These are phyloP conservation scores for Aegilops longissima DNA, from an alignment of 176 grass and related monocot genomes.

Conservation along the genomic window DNA sequence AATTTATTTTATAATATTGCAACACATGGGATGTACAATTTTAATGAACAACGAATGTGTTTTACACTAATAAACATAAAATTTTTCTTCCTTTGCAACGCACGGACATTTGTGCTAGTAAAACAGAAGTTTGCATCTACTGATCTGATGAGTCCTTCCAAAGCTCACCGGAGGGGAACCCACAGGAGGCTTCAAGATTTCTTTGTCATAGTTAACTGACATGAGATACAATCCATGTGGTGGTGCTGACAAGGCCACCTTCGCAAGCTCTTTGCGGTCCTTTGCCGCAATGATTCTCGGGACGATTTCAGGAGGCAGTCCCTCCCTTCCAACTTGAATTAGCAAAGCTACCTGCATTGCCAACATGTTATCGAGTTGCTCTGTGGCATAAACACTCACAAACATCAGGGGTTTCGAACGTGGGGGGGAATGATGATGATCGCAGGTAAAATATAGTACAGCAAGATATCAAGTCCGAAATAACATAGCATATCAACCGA, in stretches of 20 bases:
- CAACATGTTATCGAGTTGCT: constrained; percentile 1
- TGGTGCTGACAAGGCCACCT: constrained; percentile 70
- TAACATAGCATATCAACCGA: not conserved
- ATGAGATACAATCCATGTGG: constrained; percentile 85
- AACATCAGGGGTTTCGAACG: not conserved
- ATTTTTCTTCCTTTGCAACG: too few species aligned
- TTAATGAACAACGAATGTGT: too few species aligned
- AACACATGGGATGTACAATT: too few species aligned
- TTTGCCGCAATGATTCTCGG: constrained; percentile 55
- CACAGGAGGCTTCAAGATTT: constrained; percentile 65
- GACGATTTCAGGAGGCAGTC: constrained; percentile 62
- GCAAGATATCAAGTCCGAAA: not conserved
- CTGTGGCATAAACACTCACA: not conserved
- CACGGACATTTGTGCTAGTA: constrained; percentile 16
- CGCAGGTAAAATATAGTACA: too few species aligned
- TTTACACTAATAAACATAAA: too few species aligned
- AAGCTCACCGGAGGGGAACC: constrained; percentile 68
- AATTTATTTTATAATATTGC: too few species aligned
- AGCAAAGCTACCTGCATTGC: constrained; percentile 74
- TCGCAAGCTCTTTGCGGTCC: constrained; percentile 81
- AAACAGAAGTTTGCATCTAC: constrained; percentile 86
- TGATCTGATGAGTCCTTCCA: constrained; percentile 67
- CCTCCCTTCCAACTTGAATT: constrained; percentile 88
- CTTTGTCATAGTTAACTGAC: constrained; percentile 78
- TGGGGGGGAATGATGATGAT: not conserved